Evolutionary conservation across 805 yeast genomes (phyloP), one percentile per base, ranked within the genome.

Genomic region (Candida tammaniensis): DNA sequence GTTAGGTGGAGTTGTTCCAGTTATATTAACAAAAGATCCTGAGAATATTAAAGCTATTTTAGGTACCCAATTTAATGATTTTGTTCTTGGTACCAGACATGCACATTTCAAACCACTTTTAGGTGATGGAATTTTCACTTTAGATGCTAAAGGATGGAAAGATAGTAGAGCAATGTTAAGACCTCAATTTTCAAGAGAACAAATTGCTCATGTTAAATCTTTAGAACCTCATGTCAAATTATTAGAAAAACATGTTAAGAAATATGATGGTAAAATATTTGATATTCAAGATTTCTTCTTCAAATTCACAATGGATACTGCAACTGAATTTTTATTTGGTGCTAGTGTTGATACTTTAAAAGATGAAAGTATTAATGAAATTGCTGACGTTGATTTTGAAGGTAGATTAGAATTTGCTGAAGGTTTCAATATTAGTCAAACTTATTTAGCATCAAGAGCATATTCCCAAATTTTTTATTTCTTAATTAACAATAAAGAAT

Each of bases 321-420:
- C 70, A 7, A 54, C 68, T 16, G 70, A 66, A 46, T 64, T 64
- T 43, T 55, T 66, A 35, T 61, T 66, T 48, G 72, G 72, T 15
- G 65, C 60, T 42, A 51, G 62, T 7, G 54, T 53, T 28, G 54
- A 52, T 27, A 47, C 58, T 15, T 54, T 62, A 24, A 44, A 43
- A 20, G 64, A 58, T 36, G 51, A 32, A 11, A 32, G 51, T 13
- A 49, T 63, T 22, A 66, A 61, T 5, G 47, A 52, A 17, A 32
- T 43, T 18, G 39, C 51, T n/a, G 59, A 54, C 3, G 48, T 53
- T 21, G 56, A 52, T 13, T 52, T 56, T 33, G 54, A 49, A 17
- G 63, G 57, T 5, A 54, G 55, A 34, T 47, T 45, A 14, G 49
- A 49, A 3, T 66, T 66, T 46, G 64, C 65, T 21, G 54, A 50